These are phyloP conservation scores for Salisapilia sapeloensis DNA, from an alignment of 352 stramenopile genomes.

Conservation along the genomic window DNA sequence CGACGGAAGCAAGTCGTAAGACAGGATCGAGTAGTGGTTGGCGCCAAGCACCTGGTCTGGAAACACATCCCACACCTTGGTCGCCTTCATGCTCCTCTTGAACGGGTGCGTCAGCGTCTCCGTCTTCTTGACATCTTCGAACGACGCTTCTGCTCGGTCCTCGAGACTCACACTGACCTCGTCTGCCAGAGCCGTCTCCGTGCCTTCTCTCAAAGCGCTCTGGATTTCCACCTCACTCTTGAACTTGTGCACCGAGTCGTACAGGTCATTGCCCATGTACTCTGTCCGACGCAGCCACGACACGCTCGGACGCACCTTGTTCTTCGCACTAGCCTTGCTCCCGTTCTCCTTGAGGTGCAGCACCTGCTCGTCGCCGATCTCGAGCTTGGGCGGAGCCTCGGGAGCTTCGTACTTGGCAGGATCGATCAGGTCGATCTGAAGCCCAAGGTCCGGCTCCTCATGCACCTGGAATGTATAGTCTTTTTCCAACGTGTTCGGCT, in stretches of 20 bases:
- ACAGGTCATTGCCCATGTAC: constrained; percentile 78
- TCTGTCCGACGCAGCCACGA: constrained; percentile 71
- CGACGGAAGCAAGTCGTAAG: constrained; percentile 74
- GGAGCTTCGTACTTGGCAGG: constrained; percentile 70
- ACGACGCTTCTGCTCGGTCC: constrained; percentile 65
- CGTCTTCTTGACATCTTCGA: constrained; percentile 43
- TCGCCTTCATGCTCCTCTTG: constrained; percentile 67
- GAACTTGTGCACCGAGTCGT: constrained; percentile 75
- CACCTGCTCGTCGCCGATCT: constrained; percentile 54
- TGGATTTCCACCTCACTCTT: constrained; percentile 79
- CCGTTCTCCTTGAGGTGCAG: constrained; percentile 65
- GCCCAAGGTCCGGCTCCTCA: constrained; percentile 57
- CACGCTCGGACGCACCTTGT: constrained; percentile 50
- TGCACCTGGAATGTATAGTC: constrained; percentile 79
- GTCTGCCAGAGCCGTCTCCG: constrained; percentile 59
- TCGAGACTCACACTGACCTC: constrained; percentile 51
- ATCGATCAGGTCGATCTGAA: constrained; percentile 74
- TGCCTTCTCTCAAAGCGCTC: constrained; percentile 60
- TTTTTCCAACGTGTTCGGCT: constrained; percentile 65
- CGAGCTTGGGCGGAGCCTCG: constrained; percentile 21
- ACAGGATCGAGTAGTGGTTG: constrained; percentile 76
- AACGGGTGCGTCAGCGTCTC: constrained; percentile 63
- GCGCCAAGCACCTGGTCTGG: constrained; percentile 54
- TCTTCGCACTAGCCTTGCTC: constrained; percentile 24
- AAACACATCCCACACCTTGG: constrained; percentile 71